Percentiles rank a stretch among this genome's conserved stretches.
Evolutionary conservation across 2,329 filamentous ascomycete species (phyloP).

Genomic region (Colletotrichum echinochloae): DNA sequence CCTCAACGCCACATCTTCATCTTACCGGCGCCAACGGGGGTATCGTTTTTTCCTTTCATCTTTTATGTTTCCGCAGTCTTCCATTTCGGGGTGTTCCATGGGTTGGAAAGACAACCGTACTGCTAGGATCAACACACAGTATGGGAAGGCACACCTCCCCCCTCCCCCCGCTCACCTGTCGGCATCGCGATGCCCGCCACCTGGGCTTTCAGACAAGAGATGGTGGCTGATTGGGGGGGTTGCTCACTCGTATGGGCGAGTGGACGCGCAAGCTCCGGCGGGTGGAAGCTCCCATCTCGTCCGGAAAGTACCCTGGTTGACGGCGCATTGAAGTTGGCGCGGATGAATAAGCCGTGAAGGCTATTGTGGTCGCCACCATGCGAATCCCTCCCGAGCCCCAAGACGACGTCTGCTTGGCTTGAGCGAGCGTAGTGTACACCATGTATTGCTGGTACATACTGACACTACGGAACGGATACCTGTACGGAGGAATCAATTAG

Average conservation of each 20-base stretch:
- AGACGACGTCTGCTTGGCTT: neutral
- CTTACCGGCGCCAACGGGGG: constrained; percentile 1
- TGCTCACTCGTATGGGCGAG: neutral
- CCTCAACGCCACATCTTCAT: constrained; percentile 20
- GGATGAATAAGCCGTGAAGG: constrained; percentile 9
- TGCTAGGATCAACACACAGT: neutral
- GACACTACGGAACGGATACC: too few species aligned
- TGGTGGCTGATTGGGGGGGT: constrained; percentile 6
- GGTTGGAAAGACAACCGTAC: neutral
- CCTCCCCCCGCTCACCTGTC: too few species aligned
- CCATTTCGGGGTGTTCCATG: neutral
- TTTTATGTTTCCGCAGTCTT: neutral
- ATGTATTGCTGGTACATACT: too few species aligned
- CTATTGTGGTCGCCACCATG: constrained; percentile 24
- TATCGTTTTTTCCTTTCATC: neutral
- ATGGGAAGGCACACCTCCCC: too few species aligned
- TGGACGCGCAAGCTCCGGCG: constrained; percentile 36
- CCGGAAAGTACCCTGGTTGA: neutral
- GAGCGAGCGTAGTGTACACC: too few species aligned
- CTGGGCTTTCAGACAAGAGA: constrained; percentile 1
- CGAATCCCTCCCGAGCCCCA: neutral
- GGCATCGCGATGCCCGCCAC: neutral
- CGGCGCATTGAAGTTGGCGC: neutral
- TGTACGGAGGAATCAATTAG: neutral
- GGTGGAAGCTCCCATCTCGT: constrained; percentile 19